Evolutionary conservation across 1,284 basidiomycete genomes (phyloP).

Genomic region (Tilletia caries): DNA sequence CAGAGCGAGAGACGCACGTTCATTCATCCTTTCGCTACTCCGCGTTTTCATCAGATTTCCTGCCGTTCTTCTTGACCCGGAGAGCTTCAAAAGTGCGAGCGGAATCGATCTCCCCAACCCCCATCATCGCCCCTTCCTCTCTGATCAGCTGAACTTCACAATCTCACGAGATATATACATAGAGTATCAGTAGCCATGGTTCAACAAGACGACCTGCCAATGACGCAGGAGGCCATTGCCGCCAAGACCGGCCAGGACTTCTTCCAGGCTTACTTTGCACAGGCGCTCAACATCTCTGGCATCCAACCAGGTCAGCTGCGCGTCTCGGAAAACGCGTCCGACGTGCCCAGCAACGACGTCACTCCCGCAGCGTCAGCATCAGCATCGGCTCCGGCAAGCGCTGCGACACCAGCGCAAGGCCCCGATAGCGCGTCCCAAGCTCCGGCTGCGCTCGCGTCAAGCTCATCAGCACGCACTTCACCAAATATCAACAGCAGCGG

Average conservation of each 20-base stretch:
- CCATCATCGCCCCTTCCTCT: no score
- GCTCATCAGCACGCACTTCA: no score
- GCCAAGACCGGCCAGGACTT: constrained; percentile 20
- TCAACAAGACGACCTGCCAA: constrained; percentile 3
- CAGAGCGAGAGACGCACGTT: no score
- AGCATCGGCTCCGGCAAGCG: neutral
- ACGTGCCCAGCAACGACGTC: neutral
- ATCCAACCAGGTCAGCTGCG: constrained; percentile 15
- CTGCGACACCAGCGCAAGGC: neutral
- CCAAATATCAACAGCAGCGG: neutral
- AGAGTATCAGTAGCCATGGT: neutral
- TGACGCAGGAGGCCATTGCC: neutral
- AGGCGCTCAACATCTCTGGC: constrained; percentile 20
- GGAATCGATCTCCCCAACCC: no score
- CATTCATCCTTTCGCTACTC: no score
- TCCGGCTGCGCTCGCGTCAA: neutral
- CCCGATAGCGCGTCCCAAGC: neutral
- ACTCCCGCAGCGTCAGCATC: neutral
- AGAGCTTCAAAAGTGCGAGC: no score
- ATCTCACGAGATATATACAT: no score
- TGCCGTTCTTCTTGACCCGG: no score
- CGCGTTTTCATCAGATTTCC: no score
- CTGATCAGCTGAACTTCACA: no score
- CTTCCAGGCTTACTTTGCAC: constrained; percentile 25
- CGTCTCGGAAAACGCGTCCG: neutral